Base-by-base conservation (phyloP, 2,329 filamentous ascomycete genomes). In the Penicillium brasilianum region DNA sequence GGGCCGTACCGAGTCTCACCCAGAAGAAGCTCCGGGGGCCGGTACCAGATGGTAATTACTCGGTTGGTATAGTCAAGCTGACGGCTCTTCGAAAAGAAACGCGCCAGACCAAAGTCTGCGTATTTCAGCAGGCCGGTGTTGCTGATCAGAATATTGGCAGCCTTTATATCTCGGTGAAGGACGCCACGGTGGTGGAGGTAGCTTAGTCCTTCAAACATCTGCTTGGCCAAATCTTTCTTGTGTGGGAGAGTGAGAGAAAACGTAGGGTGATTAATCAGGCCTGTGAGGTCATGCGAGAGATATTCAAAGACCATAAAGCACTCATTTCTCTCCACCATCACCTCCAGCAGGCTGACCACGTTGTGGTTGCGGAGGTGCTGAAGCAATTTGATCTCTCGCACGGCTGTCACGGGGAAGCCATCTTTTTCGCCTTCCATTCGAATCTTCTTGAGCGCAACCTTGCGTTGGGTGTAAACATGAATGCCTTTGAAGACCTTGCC, bases 261-360 rank as follows among this genome's bases (percentile, higher is more conserved):
- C 0, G 90, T 90, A 0, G 95, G 95, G 72, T 99, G 95, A 71
- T 98, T 98, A 62, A 99, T 86, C 34, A 99, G 83, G 14, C 95
- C 95, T 2, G 95, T 99, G 62, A 99, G 82, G 76, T 99, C 95
- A 75, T 99, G 95, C 1, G 95, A 94, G 34, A 98, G 84, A 74
- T 99, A 99, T 76, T 99, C 95, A 67, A 99, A 99, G 3, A 99
- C 95, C 95, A 99, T 99, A 78, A 96, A 99, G 76, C 95, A 99
- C 77, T 98, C 93, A 69, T 98, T 98, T 74, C 90, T 91, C 79
- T 99, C 95, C 2, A 99, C 95, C 95, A 99, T 99, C 67, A 99
- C 98, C 76, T 99, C 95, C 73, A 97, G 90, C 50, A 99, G 82
- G 64, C 87, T 88, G 59, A 99, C 83, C 57, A 98, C 87, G 72